phyloP scores from a whole-genome alignment of 805 yeast species.

The Hanseniaspora vineae region DNA sequence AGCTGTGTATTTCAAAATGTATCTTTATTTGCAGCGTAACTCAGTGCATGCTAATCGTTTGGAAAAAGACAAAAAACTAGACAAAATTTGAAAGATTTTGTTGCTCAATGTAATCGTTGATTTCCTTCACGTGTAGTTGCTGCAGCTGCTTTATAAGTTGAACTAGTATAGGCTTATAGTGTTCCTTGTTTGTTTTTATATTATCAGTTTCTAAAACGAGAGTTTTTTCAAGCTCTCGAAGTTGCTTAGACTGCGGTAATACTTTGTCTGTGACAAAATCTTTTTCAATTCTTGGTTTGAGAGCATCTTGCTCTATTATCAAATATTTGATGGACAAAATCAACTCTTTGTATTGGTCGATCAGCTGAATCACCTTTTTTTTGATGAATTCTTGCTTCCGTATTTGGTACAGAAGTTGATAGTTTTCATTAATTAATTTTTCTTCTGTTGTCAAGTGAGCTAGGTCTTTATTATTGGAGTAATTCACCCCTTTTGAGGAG shows the following conservation, averaged over 20 bases:
- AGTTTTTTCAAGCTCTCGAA: not conserved
- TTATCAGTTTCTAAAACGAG: not conserved
- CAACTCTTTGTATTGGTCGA: not conserved
- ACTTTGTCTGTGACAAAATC: not conserved
- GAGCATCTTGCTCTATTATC: not conserved
- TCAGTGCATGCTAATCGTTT: not conserved
- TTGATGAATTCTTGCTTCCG: constrained; percentile 5
- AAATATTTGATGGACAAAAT: not conserved
- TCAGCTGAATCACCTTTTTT: not conserved
- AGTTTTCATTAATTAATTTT: constrained; percentile 15
- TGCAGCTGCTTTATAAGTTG: not conserved
- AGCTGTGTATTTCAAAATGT: no score
- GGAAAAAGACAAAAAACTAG: not conserved
- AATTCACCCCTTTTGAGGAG: constrained; percentile 8
- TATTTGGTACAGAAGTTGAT: constrained; percentile 16
- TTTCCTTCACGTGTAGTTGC: not conserved
- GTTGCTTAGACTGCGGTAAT: not conserved
- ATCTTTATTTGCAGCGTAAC: not conserved
- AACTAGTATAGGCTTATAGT: not conserved
- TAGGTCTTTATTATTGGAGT: not conserved
- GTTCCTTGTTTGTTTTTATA: not conserved
- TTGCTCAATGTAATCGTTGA: not conserved
- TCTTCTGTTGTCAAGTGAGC: constrained; percentile 10
- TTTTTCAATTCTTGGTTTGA: not conserved
- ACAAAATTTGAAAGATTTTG: not conserved